phyloP scores from a whole-genome alignment of 192 early-diverging fungal species.

The Backusella macrospora region DNA sequence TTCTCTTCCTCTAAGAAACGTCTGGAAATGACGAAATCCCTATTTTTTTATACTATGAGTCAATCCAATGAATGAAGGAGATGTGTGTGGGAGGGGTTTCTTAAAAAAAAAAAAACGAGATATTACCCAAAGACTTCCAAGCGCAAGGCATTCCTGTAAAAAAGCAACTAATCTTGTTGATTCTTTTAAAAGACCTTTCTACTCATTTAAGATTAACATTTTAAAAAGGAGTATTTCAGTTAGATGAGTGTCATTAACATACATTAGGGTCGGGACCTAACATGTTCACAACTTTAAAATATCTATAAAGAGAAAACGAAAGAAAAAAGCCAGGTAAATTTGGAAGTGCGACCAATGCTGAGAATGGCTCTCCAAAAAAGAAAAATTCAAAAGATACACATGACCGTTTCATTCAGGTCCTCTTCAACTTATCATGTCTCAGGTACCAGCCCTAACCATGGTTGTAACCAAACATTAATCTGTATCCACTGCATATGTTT shows the following conservation, averaged over 20 bases:
- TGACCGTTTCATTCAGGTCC: too few species aligned
- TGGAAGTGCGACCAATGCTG: background rate
- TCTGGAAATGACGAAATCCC: conserved; percentile 14
- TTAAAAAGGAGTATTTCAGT: background rate
- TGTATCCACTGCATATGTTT: too few species aligned
- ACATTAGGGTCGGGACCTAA: conserved; percentile 14
- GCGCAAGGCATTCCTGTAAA: conserved; percentile 13
- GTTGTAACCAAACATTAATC: too few species aligned
- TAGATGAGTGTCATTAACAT: background rate
- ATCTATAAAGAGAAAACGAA: background rate
- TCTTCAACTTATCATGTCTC: too few species aligned
- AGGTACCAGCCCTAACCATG: too few species aligned
- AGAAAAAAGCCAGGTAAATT: background rate
- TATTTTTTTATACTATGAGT: background rate
- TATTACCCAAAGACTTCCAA: conserved; percentile 18
- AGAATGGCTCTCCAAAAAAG: too few species aligned
- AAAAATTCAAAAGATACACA: too few species aligned
- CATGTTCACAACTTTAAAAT: background rate
- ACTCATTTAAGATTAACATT: background rate
- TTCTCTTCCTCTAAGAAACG: conserved; percentile 17
- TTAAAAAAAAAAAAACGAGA: background rate
- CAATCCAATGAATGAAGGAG: background rate
- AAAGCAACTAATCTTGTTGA: conserved; percentile 2
- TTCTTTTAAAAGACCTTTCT: conserved; percentile 12
- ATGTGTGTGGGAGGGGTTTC: background rate